Evolutionary conservation across 176 grass and related monocot genomes (phyloP).

Genomic region (Carex scoparia): DNA sequence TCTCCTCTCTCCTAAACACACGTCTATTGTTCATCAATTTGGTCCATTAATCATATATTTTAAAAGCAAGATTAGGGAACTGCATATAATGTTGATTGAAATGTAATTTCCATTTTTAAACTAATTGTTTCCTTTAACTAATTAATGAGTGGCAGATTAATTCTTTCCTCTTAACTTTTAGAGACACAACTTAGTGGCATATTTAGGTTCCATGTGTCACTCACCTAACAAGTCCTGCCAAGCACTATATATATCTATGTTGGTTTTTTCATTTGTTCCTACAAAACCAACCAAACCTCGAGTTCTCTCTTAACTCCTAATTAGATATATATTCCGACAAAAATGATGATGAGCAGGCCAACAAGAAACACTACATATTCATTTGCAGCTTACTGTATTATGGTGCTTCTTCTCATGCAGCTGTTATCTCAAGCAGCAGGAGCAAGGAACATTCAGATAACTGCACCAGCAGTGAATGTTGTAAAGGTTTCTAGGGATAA

Average conservation of each 20-base stretch:
- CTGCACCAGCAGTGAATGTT: neutral
- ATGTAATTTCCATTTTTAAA: neutral
- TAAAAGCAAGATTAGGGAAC: neutral
- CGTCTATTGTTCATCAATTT: neutral
- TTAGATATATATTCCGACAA: neutral
- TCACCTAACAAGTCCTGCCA: neutral
- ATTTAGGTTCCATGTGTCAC: neutral
- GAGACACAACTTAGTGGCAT: neutral
- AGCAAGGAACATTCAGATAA: constrained; percentile 6
- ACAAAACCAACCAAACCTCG: neutral
- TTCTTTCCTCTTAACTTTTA: neutral
- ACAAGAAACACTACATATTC: neutral
- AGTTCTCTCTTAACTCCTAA: neutral
- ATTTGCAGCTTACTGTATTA: neutral
- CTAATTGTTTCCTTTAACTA: neutral
- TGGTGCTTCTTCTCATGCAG: constrained; percentile 25
- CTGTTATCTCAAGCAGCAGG: neutral
- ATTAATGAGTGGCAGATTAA: neutral
- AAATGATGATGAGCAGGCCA: neutral
- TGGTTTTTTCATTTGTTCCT: neutral
- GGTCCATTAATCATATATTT: neutral
- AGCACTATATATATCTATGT: constrained; percentile 4
- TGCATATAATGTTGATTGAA: neutral
- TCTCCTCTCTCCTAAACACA: too few relatives aligned
- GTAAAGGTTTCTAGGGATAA: neutral